Percentiles rank a stretch among this genome's conserved stretches.
phyloP scores from a whole-genome alignment of 202 grass and related monocot genomes.

The Brachypodium distachyon region DNA sequence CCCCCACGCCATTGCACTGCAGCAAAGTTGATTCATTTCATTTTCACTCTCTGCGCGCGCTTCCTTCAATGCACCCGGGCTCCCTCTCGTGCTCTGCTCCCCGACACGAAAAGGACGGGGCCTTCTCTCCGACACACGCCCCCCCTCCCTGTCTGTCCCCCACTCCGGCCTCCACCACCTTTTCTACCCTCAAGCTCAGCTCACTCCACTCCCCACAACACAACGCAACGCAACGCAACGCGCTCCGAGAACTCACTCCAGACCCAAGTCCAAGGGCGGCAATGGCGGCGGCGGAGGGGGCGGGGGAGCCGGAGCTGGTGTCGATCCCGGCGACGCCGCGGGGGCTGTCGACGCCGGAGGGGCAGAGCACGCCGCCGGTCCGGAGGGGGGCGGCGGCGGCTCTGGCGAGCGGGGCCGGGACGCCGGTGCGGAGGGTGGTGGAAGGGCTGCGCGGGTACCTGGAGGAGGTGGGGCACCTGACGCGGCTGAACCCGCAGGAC shows the following conservation, averaged over 20 bases:
- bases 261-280: background rate
- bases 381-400: background rate
- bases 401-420: slow-evolving; percentile 31
- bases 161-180: background rate
- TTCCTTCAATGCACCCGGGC: too few species aligned
- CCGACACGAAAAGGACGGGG: slow-evolving; percentile 13
- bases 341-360: slow-evolving; percentile 47
- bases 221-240: background rate
- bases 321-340: slow-evolving; percentile 76
- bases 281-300: background rate
- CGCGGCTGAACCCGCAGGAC: slow-evolving; percentile 86
- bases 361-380: slow-evolving; percentile 26
- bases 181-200: background rate
- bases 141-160: background rate
- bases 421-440: slow-evolving; percentile 73
- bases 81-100: too few species aligned
- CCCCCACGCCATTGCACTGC: background rate
- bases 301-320: slow-evolving; percentile 53
- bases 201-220: background rate
- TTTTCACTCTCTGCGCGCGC: background rate
- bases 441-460: slow-evolving; percentile 87
- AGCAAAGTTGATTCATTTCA: background rate
- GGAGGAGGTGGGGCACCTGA: slow-evolving; percentile 95
- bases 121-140: slow-evolving; percentile 1
- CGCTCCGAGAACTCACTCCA: background rate